Evolutionary conservation across 352 stramenopile species (phyloP).

Genomic region (Pythium pectinolyticum): DNA sequence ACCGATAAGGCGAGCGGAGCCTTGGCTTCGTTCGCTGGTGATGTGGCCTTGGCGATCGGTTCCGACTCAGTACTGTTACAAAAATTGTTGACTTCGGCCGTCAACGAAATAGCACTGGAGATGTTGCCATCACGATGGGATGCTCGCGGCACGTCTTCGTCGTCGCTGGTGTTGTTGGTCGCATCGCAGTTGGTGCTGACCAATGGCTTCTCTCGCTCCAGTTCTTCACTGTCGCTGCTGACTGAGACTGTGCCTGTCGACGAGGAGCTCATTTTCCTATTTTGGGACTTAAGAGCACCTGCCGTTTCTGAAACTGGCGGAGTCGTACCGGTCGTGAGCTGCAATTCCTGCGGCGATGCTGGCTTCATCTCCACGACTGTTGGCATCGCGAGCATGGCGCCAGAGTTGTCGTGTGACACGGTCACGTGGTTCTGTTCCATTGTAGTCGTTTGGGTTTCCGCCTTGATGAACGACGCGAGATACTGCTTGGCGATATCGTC

Average conservation of each 20-base stretch:
- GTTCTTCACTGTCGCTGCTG: conserved; percentile 32
- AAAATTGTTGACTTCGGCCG: conserved; percentile 22
- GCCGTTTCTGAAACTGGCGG: conserved; percentile 5
- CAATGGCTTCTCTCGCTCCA: conserved; percentile 18
- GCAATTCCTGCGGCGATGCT: conserved; percentile 21
- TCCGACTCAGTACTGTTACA: neutral
- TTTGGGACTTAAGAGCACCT: conserved; percentile 4
- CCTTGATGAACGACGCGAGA: conserved; percentile 28
- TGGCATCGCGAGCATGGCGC: conserved; percentile 5
- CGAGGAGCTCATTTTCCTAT: conserved; percentile 34
- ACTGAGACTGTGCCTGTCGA: conserved; percentile 36
- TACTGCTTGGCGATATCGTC: conserved; percentile 34
- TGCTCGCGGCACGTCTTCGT: conserved; percentile 4
- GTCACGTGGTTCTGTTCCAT: conserved; percentile 23
- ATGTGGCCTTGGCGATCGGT: neutral
- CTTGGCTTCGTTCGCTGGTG: conserved; percentile 1
- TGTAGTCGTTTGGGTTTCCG: neutral
- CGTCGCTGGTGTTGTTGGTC: neutral
- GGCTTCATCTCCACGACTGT: conserved; percentile 29
- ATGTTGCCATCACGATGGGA: neutral
- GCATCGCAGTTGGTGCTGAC: neutral
- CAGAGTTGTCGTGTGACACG: conserved; percentile 22
- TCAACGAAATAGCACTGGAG: conserved; percentile 7
- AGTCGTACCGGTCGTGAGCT: conserved; percentile 7
- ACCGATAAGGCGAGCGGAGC: conserved; percentile 4